A percentile compares a stretch with the other conserved stretches of the same genome.
These are phyloP conservation scores for Verticillium isaacii DNA, from an alignment of 2,329 filamentous ascomycete genomes.

Conservation along the genomic window DNA sequence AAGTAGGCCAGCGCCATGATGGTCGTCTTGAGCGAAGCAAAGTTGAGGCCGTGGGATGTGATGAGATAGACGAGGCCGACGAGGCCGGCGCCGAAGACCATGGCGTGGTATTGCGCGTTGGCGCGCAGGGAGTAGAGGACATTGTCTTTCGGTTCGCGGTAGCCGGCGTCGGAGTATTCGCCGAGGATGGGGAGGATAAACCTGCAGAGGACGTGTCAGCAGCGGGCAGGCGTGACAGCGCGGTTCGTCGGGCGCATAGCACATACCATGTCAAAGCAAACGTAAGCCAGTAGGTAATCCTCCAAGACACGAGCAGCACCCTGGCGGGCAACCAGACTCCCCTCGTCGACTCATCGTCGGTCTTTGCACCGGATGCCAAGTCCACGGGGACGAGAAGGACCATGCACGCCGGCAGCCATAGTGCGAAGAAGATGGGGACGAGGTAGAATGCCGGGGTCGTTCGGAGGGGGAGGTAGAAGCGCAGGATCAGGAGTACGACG, in stretches of 20 bases:
- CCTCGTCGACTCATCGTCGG: constrained; percentile 63
- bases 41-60: constrained; percentile 68
- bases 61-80: constrained; percentile 80
- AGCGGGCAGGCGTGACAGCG: constrained; percentile 1
- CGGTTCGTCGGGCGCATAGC: constrained; percentile 30
- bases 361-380: constrained; percentile 77
- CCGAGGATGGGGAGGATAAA: constrained; percentile 87
- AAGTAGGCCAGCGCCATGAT: constrained; percentile 94
- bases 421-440: constrained; percentile 91
- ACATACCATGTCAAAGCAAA: constrained; percentile 87
- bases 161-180: constrained; percentile 92
- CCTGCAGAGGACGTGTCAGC: constrained; percentile 38
- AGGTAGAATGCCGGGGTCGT: constrained; percentile 86
- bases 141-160: constrained; percentile 77
- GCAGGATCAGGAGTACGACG: constrained; percentile 76
- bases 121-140: constrained; percentile 78
- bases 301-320: constrained; percentile 81
- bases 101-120: constrained; percentile 85
- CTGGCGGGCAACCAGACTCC: constrained; percentile 84
- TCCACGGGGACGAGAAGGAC: constrained; percentile 93
- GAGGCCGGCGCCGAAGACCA: constrained; percentile 65
- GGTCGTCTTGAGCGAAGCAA: constrained; percentile 71
- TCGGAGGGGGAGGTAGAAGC: constrained; percentile 86
- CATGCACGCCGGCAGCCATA: constrained; percentile 87
- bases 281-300: constrained; percentile 95